Percentiles rank a stretch among this genome's conserved stretches.
Conservation (phyloP, 495 filamentous ascomycete species). For the Daldinia bambusicola region DNA sequence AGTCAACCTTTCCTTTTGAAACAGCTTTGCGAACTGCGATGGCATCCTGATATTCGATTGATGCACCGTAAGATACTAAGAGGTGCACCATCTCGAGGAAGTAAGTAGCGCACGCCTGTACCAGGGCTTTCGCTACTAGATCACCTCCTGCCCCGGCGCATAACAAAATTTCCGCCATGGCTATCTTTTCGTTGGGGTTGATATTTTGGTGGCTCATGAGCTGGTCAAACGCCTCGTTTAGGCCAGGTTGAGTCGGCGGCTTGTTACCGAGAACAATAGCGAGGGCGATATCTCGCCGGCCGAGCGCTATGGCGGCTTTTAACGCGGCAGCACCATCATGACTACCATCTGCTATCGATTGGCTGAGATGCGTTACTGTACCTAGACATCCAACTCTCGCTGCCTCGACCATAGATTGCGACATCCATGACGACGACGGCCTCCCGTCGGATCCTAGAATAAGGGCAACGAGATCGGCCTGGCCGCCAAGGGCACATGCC, state of each 20-base stretch:
- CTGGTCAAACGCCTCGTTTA: constrained; percentile 54
- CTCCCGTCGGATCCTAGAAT: constrained; percentile 57
- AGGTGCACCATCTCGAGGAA: constrained; percentile 59
- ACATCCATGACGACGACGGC: constrained; percentile 49
- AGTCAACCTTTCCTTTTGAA: constrained; percentile 49
- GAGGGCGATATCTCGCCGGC: constrained; percentile 56
- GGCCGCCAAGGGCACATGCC: constrained; percentile 51
- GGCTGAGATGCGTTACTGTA: constrained; percentile 57
- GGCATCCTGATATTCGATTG: constrained; percentile 58
- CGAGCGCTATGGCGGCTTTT: constrained; percentile 52
- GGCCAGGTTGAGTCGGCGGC: constrained; percentile 50
- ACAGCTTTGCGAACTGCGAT: constrained; percentile 50
- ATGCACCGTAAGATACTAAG: constrained; percentile 57
- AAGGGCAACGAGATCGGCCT: constrained; percentile 54
- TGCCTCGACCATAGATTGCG: constrained; percentile 59
- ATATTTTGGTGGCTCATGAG: constrained; percentile 54
- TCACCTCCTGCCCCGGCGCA: constrained; percentile 59
- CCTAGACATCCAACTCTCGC: constrained; percentile 54
- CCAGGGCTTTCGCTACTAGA: constrained; percentile 50
- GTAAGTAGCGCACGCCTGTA: constrained; percentile 51
- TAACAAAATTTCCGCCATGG: constrained; percentile 56
- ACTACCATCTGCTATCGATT: constrained; percentile 57
- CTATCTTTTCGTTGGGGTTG: constrained; percentile 56
- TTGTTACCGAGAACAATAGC: constrained; percentile 57
- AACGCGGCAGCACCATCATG: constrained; percentile 58